These are phyloP conservation scores for Backusella mclennaniae DNA, from an alignment of 192 early-diverging fungal species.

Conservation along the genomic window DNA sequence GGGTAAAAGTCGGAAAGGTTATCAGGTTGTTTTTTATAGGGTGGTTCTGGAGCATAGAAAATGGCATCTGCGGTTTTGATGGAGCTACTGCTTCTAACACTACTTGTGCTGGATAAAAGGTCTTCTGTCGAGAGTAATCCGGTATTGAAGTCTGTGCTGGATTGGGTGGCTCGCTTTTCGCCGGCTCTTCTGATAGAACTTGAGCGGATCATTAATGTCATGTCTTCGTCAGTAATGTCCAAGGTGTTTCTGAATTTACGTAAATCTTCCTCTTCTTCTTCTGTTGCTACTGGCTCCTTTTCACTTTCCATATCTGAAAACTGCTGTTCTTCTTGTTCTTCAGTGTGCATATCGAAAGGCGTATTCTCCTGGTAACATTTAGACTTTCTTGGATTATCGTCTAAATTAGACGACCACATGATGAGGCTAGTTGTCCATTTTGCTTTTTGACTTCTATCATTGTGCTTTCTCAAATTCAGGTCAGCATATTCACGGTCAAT, in stretches of 20 bases:
- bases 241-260: not conserved
- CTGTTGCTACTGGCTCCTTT: not conserved
- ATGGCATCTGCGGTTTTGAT: not conserved
- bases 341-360: not conserved
- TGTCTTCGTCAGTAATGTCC: not conserved
- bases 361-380: not conserved
- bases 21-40: not conserved
- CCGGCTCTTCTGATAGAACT: not conserved
- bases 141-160: not conserved
- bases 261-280: not conserved
- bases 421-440: conserved; percentile 1
- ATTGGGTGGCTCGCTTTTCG: not conserved
- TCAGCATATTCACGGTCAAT: not conserved
- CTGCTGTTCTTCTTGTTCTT: not conserved
- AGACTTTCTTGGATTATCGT: not conserved
- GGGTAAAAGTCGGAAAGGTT: not conserved
- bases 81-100: not conserved
- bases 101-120: not conserved
- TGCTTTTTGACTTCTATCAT: conserved; percentile 18
- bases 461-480: not conserved
- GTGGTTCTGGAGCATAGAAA: not conserved
- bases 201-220: not conserved
- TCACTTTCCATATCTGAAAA: no score
- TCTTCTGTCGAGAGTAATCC: not conserved
- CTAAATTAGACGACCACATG: conserved; percentile 7